Conservation (phyloP, 257 asterid genomes). For the Solanum stenotomum region DNA sequence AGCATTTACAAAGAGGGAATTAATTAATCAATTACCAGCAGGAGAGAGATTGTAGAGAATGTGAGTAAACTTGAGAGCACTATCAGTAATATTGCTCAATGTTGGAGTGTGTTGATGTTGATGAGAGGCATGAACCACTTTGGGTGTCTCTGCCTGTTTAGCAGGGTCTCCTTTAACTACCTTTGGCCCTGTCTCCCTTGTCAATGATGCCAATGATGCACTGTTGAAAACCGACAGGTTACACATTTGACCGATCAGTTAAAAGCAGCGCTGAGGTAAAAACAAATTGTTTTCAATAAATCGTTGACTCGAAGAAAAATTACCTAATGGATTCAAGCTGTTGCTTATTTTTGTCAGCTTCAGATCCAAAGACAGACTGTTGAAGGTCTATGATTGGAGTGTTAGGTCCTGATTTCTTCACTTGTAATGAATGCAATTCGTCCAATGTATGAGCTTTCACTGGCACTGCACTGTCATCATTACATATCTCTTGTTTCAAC, state of each 20-base stretch:
- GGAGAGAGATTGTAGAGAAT: slow-evolving; percentile 87
- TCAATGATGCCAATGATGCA: slow-evolving; percentile 85
- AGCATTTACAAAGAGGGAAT: too few relatives aligned
- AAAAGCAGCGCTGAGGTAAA: not conserved
- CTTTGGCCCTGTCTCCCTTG: slow-evolving; percentile 82
- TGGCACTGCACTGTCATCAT: slow-evolving; percentile 61
- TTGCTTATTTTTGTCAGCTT: slow-evolving; percentile 51
- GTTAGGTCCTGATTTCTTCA: slow-evolving; percentile 62
- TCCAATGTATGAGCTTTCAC: slow-evolving; percentile 76
- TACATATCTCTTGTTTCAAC: slow-evolving; percentile 44
- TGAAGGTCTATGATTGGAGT: slow-evolving; percentile 52
- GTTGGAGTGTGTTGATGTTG: slow-evolving; percentile 32
- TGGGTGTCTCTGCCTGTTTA: slow-evolving; percentile 43
- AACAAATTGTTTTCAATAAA: not conserved
- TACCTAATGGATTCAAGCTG: slow-evolving; percentile 84
- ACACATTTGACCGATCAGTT: not conserved
- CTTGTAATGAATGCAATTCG: slow-evolving; percentile 79
- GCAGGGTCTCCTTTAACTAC: slow-evolving; percentile 83
- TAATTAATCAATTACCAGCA: slow-evolving; percentile 36
- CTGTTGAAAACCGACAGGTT: not conserved
- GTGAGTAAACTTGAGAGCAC: slow-evolving; percentile 83
- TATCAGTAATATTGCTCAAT: slow-evolving; percentile 37
- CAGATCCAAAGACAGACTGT: slow-evolving; percentile 13
- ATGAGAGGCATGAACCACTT: slow-evolving; percentile 17
- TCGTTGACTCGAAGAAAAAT: not conserved